Evolutionary conservation across 805 yeast species (phyloP), one percentile per base, ranked within the genome.

Genomic region (Yamadazyma phyllophila): DNA sequence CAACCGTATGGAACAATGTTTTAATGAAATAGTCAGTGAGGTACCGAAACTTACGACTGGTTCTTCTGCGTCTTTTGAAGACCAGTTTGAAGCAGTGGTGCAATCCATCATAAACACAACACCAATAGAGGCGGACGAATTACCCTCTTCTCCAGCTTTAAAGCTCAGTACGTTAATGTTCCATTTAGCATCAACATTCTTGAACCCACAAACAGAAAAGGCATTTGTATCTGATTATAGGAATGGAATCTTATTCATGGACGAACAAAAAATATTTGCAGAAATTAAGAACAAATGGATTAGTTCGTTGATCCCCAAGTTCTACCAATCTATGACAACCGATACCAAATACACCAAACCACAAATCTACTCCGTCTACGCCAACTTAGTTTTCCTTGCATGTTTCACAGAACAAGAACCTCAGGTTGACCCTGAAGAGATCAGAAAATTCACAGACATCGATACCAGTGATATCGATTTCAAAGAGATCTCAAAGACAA

Each of bases 231-330:
- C 40, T n/a, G 50, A 53, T 9, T 56, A 51, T 36, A 52, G 58
- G 17, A 53, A 50, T 10, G 55, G 66, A 10, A 64, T 63, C 39
- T 48, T 57, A 46, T 56, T 60, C 33, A 46, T 42, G 1, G 36
- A 27, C 10, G 42, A 49, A 15, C 38, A 26, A 12, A 50, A 35
- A 14, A 34, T 48, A 1, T 70, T 68, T 43, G 44, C 48, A 2
- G 41, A 47, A n/a, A 41, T 44, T n/a, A 71, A 71, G 49, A 65
- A 65, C 44, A 42, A 54, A 4, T 69, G 73, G 74, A 48, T 68
- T 10, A 27, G 16, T 12, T 41, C 47, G 9, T 36, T 56, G 27
- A 42, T 60, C 2, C 40, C 44, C 3, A 42, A 35, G 14, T 15
- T 41, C 13, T 35, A 44, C 20, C 40, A 39, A 15, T 16, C 31